Evolutionary conservation across 2,329 filamentous ascomycete species (phyloP).

Genomic region (Oidium heveae): DNA sequence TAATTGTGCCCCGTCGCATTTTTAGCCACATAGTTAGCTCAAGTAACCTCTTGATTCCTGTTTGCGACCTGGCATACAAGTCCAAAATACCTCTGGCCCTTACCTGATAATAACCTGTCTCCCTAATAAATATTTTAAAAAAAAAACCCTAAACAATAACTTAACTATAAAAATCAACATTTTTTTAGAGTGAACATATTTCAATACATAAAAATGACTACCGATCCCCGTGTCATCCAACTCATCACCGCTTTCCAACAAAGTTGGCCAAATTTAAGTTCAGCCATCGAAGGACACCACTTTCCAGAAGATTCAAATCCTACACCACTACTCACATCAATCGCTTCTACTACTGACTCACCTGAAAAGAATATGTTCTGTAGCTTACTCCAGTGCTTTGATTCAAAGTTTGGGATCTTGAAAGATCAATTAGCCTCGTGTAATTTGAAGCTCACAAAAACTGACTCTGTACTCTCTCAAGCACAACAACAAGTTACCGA

Average conservation of each 20-base stretch:
- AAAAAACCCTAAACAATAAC: too few species aligned
- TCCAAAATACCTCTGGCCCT: too few species aligned
- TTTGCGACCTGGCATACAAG: too few species aligned
- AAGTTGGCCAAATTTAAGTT: background rate
- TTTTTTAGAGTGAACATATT: background rate
- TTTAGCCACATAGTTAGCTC: too few species aligned
- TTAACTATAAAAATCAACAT: too few species aligned
- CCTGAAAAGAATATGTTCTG: background rate
- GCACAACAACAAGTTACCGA: background rate
- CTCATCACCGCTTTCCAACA: background rate
- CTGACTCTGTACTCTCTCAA: background rate
- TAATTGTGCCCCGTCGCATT: too few species aligned
- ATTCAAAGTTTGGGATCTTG: background rate
- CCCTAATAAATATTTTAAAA: too few species aligned
- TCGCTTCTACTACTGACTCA: background rate
- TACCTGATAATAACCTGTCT: too few species aligned
- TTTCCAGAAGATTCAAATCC: background rate
- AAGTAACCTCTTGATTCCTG: too few species aligned
- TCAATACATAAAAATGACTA: background rate
- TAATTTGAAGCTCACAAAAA: background rate
- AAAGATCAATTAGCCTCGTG: background rate
- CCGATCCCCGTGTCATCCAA: background rate
- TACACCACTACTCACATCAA: background rate
- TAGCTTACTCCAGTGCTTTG: background rate
- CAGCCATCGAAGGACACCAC: background rate